phyloP scores from a whole-genome alignment of 1,284 basidiomycete species.

The Thelephora terrestris region DNA sequence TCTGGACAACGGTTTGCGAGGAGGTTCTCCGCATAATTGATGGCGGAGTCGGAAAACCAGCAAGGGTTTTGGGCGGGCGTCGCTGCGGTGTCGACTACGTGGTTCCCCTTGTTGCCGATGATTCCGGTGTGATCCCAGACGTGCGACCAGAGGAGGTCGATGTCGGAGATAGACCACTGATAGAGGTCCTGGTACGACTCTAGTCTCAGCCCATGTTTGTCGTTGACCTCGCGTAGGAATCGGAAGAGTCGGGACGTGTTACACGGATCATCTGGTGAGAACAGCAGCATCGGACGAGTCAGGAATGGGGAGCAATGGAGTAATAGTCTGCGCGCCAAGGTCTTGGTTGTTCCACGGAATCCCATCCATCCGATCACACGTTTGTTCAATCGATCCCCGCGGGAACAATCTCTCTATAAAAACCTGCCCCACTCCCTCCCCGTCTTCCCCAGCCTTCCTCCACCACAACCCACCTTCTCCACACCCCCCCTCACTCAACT shows the following conservation, averaged over 20 bases:
- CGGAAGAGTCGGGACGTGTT: slow-evolving; percentile 40
- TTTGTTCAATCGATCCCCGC: slow-evolving; percentile 2
- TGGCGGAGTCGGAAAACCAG: slow-evolving; percentile 63
- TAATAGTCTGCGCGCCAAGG: not conserved
- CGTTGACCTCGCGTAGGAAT: slow-evolving; percentile 52
- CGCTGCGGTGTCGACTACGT: slow-evolving; percentile 51
- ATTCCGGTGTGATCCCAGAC: slow-evolving; percentile 70
- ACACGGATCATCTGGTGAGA: slow-evolving; percentile 34
- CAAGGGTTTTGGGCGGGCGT: slow-evolving; percentile 62
- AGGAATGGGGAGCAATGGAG: not conserved
- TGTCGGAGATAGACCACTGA: slow-evolving; percentile 56
- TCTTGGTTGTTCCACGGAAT: not conserved
- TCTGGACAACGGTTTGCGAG: slow-evolving; percentile 46
- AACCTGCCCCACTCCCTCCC: not conserved
- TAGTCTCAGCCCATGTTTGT: slow-evolving; percentile 37
- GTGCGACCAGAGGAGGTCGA: slow-evolving; percentile 64
- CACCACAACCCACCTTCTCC: no score
- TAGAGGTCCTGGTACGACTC: slow-evolving; percentile 59
- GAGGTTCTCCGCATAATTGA: slow-evolving; percentile 89
- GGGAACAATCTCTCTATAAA: not conserved
- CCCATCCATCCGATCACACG: not conserved
- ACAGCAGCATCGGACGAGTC: slow-evolving; percentile 23
- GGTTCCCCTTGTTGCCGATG: slow-evolving; percentile 48
- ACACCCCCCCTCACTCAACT: not conserved
- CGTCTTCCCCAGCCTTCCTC: no score